These are phyloP conservation scores for Fagopyrum homotropicum DNA, from an alignment of 148 eudicot genomes.

Conservation along the genomic window DNA sequence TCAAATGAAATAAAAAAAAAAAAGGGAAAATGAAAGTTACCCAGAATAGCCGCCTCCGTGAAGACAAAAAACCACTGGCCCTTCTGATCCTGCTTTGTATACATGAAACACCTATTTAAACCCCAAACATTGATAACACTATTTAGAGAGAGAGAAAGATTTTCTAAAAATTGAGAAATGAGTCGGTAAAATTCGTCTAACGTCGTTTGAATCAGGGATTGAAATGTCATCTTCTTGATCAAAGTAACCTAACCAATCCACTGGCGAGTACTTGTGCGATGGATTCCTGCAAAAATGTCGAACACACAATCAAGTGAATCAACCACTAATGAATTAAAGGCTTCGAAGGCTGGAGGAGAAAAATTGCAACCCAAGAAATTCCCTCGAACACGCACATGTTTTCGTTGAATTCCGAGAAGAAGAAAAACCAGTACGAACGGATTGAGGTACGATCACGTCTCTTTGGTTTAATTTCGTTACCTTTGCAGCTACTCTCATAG, in stretches of 20 bases:
- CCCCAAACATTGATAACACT: neutral
- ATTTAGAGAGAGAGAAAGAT: neutral
- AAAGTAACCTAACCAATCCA: conserved; percentile 67
- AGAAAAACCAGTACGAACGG: neutral
- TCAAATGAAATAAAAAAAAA: neutral
- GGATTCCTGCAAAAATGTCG: conserved; percentile 33
- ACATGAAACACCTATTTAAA: conserved; percentile 66
- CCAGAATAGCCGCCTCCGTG: conserved; percentile 98
- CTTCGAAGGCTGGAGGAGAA: neutral
- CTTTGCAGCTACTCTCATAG: too few relatives aligned
- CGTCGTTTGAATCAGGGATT: conserved; percentile 67
- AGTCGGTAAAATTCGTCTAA: conserved; percentile 21
- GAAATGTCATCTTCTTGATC: conserved; percentile 76
- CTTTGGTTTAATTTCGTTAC: too few relatives aligned
- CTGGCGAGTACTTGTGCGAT: conserved; percentile 57
- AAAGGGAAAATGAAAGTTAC: conserved; percentile 27
- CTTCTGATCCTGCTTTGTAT: conserved; percentile 76
- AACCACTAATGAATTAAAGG: neutral
- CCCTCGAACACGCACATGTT: neutral
- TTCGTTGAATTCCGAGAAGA: conserved; percentile 3
- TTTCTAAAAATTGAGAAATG: conserved; percentile 8
- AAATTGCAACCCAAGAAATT: neutral
- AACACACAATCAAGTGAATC: neutral
- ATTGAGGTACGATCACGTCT: neutral
- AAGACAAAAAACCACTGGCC: conserved; percentile 86